These are phyloP conservation scores for Pleurotus cornucopiae DNA, from an alignment of 768 basidiomycete genomes.

Conservation along the genomic window DNA sequence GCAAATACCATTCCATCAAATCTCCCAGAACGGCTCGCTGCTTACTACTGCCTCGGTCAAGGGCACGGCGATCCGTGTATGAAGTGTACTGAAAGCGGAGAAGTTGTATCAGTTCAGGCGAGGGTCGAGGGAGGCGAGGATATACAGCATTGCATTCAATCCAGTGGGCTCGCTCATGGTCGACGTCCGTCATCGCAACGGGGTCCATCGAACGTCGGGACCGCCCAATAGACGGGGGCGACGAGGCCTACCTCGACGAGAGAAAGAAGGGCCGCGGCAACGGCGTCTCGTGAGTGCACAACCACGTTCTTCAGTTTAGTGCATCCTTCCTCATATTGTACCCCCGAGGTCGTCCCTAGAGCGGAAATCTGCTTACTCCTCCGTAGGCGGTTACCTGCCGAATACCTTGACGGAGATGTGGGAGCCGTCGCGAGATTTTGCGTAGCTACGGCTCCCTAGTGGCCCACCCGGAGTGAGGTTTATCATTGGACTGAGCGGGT, in stretches of 20 bases:
- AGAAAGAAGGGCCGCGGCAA: conserved; percentile 45
- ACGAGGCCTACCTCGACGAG: conserved; percentile 79
- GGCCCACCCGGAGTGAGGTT: too few species aligned
- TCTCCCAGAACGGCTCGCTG: conserved; percentile 84
- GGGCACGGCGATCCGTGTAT: conserved; percentile 93
- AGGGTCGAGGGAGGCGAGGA: conserved; percentile 76
- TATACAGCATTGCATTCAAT: conserved; percentile 78
- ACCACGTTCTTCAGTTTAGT: neutral
- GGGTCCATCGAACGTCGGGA: conserved; percentile 65
- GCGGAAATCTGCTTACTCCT: too few species aligned
- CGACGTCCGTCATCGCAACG: conserved; percentile 55
- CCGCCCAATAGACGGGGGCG: conserved; percentile 68
- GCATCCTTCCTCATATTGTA: neutral
- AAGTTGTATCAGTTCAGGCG: conserved; percentile 94
- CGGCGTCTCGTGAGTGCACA: conserved; percentile 45
- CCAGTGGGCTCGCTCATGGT: conserved; percentile 76
- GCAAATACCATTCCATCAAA: conserved; percentile 88
- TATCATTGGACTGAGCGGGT: too few species aligned
- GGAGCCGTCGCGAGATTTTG: too few species aligned
- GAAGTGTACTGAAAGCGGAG: conserved; percentile 85
- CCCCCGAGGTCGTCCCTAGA: too few species aligned
- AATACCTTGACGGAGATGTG: too few species aligned
- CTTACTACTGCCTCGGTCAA: conserved; percentile 93
- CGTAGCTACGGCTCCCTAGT: too few species aligned
- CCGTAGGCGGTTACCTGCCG: too few species aligned